Percentiles rank a stretch among this genome's conserved stretches.
These are phyloP conservation scores for Phyllostachys edulis DNA, from an alignment of 176 grass and related monocot species.

Conservation along the genomic window DNA sequence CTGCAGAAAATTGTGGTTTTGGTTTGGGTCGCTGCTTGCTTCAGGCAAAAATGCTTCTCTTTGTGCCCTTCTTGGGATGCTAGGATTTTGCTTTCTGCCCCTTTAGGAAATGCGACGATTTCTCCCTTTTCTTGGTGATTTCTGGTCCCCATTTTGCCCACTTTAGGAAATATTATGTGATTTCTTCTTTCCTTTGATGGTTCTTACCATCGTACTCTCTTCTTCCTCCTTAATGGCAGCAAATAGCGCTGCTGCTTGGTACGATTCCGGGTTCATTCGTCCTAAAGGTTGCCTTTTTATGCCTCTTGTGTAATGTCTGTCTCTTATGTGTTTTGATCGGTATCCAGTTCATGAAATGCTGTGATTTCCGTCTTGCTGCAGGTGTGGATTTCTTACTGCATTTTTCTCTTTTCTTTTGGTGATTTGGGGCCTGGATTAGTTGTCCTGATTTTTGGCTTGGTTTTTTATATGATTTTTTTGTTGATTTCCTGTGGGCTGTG, in stretches of 20 bases:
- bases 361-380: conserved; percentile 29
- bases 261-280: conserved; percentile 2
- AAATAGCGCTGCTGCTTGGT: conserved; percentile 12
- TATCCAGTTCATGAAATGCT: conserved; percentile 19
- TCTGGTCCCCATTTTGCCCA: conserved; percentile 27
- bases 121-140: too few species aligned
- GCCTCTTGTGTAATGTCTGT: background rate
- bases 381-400: conserved; percentile 33
- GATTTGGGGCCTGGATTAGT: conserved; percentile 14
- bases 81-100: too few species aligned
- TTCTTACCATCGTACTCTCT: conserved; percentile 10
- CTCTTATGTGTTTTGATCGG: background rate
- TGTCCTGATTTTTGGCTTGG: too few species aligned
- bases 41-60: conserved; percentile 1
- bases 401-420: conserved; percentile 24
- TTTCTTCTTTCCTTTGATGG: conserved; percentile 21
- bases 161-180: background rate
- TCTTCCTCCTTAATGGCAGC: background rate
- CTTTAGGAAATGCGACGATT: too few species aligned
- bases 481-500: too few species aligned
- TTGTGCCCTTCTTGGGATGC: too few species aligned
- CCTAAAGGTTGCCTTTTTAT: background rate
- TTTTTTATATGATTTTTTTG: too few species aligned
- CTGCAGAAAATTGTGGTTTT: background rate
- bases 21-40: background rate